Percentiles rank a stretch among this genome's conserved stretches.
These are phyloP conservation scores for Tieghemiomyces parasiticus DNA, from an alignment of 192 early-diverging fungal genomes.

Conservation along the genomic window DNA sequence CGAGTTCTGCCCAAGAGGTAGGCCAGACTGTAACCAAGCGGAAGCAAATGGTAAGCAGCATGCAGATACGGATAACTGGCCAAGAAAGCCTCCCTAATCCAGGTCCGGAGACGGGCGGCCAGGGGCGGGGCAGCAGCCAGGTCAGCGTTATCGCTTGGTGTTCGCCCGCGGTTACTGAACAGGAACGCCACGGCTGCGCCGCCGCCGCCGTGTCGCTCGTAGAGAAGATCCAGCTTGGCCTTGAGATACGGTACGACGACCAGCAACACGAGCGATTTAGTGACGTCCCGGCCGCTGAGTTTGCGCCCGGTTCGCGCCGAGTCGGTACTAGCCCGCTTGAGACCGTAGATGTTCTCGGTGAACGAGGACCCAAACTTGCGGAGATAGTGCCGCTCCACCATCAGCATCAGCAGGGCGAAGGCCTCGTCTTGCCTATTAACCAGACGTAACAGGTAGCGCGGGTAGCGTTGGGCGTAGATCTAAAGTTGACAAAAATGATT, in stretches of 20 bases:
- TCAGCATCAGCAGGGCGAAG: conserved; percentile 61
- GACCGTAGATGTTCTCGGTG: conserved; percentile 88
- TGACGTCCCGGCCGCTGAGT: conserved; percentile 34
- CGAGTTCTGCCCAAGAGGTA: conserved; percentile 77
- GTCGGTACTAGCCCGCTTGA: conserved; percentile 50
- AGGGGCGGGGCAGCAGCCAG: neutral
- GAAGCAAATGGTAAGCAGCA: conserved; percentile 45
- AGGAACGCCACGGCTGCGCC: conserved; percentile 47
- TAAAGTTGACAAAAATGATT: too few species aligned
- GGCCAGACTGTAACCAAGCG: conserved; percentile 51
- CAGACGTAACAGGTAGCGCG: conserved; percentile 58
- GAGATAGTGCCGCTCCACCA: conserved; percentile 74
- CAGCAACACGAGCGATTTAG: conserved; percentile 46
- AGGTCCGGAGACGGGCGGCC: neutral
- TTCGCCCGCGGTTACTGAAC: conserved; percentile 37
- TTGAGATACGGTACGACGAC: conserved; percentile 65
- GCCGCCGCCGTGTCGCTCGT: conserved; percentile 47
- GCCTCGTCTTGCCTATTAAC: conserved; percentile 72
- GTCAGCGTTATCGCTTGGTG: neutral
- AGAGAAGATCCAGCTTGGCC: conserved; percentile 51
- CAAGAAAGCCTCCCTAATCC: conserved; percentile 27
- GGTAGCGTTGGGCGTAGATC: conserved; percentile 81
- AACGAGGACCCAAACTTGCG: conserved; percentile 66
- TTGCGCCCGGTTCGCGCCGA: conserved; percentile 20
- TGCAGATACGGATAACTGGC: conserved; percentile 59